Base-by-base conservation (phyloP, 1,284 basidiomycete genomes). In the Cystobasidium slooffiae region DNA sequence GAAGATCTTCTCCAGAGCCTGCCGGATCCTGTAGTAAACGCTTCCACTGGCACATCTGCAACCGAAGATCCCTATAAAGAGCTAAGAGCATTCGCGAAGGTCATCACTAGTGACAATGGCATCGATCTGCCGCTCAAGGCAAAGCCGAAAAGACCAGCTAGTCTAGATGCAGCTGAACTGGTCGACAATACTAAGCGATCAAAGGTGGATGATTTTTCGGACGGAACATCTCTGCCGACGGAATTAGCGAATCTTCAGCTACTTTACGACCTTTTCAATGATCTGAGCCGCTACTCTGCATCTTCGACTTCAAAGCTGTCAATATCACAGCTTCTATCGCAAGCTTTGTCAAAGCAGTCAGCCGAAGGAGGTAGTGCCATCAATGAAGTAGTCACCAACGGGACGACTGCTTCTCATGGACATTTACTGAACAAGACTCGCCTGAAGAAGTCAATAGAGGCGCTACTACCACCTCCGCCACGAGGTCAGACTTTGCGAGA, bases 1-100 rank as follows among this genome's bases (percentile, higher is more conserved):
- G 59, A 72, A 63, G 69, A 72, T 37, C 69, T 72, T 8, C 43
- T 64, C 41, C 39, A 52, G 6, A 58, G 41, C 31, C 46, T 63
- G 20, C 69, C 69, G 12, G 12, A n/a, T 64, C 16, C 51, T 53
- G 18, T 44, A 52, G n/a, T 9, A n/a, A 1, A 16, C 14, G 20
- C 51, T 31, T 22, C 22, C 4, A 52, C 39, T 49, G 58, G 12
- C 24, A 10, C 52, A 24, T 18, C 10, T 41, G 22, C 51, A 18
- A 31, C 18, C 14, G 22, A 14, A 8, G 51, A 68, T 39, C 43
- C 53, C 4, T 56, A 49, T n/a, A 44, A 53, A 18, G 46, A 63
- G 18, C 53, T 72, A 1, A 24, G 61, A n/a, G 31, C 18, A 18
- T 47, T 58, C 10, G 69, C 59, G 3, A 55, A 55, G 31, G 59